Percentiles rank a stretch among this genome's conserved stretches.
phyloP scores from a whole-genome alignment of 257 asterid genomes.

The Plantago ovata region DNA sequence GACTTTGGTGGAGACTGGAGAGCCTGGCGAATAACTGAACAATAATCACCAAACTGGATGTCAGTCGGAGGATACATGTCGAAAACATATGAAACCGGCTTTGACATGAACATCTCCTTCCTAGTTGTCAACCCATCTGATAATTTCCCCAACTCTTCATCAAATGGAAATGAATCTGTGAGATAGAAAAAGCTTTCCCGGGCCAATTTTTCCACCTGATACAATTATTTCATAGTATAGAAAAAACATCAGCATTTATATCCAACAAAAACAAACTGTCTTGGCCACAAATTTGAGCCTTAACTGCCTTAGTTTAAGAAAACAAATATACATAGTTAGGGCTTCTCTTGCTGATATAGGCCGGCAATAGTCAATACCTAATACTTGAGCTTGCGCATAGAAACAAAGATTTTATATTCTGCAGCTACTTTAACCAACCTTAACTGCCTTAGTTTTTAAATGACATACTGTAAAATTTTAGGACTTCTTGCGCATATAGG shows the following conservation, averaged over 20 bases:
- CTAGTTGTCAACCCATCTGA: conserved; percentile 38
- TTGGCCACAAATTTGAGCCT: not conserved
- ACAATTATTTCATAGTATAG: conserved; percentile 14
- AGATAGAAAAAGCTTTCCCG: conserved; percentile 77
- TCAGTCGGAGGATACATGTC: conserved; percentile 43
- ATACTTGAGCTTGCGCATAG: no score
- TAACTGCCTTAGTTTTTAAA: no score
- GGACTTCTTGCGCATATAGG: no score
- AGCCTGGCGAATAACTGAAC: conserved; percentile 18
- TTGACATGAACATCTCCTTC: conserved; percentile 42
- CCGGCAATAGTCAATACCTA: no score
- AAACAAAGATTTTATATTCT: no score
- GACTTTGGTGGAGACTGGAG: conserved; percentile 19
- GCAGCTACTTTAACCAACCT: no score
- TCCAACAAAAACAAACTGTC: conserved; percentile 2
- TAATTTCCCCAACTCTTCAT: conserved; percentile 64
- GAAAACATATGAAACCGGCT: conserved; percentile 71
- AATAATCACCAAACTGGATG: conserved; percentile 33
- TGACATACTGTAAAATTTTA: no score
- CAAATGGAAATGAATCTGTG: conserved; percentile 55
- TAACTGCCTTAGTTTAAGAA: not conserved
- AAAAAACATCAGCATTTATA: conserved; percentile 1
- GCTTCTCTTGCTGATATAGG: no score
- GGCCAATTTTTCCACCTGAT: conserved; percentile 79
- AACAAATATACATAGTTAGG: no score